These are phyloP conservation scores for Torulaspora delbrueckii DNA, from an alignment of 805 yeast genomes.

Conservation along the genomic window DNA sequence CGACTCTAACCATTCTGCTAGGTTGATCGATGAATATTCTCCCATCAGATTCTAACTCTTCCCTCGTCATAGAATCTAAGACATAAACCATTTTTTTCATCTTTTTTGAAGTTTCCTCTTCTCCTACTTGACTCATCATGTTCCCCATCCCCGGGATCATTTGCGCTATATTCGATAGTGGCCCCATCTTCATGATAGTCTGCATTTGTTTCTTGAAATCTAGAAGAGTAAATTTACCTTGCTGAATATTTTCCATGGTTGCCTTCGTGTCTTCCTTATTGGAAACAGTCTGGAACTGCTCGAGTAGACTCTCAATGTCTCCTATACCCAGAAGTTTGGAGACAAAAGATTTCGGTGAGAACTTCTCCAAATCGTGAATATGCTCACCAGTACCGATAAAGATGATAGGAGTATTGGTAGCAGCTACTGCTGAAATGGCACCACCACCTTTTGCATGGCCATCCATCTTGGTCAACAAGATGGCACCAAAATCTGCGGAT, in stretches of 20 bases:
- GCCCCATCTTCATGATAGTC: slow-evolving; percentile 95
- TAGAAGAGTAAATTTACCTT: slow-evolving; percentile 87
- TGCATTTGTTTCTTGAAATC: slow-evolving; percentile 94
- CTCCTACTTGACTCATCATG: slow-evolving; percentile 81
- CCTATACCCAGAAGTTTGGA: slow-evolving; percentile 94
- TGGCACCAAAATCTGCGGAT: slow-evolving; percentile 88
- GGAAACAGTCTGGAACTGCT: slow-evolving; percentile 71
- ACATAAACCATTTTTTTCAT: slow-evolving; percentile 85
- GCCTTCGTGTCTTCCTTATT: slow-evolving; percentile 85
- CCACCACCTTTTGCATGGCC: slow-evolving; percentile 99
- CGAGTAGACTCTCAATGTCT: slow-evolving; percentile 89
- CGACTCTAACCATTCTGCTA: slow-evolving; percentile 79
- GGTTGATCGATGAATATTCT: slow-evolving; percentile 74
- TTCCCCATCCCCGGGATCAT: slow-evolving; percentile 94
- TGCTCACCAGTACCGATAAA: slow-evolving; percentile 99
- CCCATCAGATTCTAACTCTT: slow-evolving; percentile 90
- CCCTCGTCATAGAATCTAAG: slow-evolving; percentile 92
- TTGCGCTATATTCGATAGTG: slow-evolving; percentile 84
- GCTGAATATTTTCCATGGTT: slow-evolving; percentile 85
- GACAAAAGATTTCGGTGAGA: slow-evolving; percentile 82
- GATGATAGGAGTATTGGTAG: slow-evolving; percentile 89
- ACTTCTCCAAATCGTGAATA: slow-evolving; percentile 84
- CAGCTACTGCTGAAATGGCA: slow-evolving; percentile 97
- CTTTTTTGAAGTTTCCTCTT: slow-evolving; percentile 81
- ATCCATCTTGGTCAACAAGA: slow-evolving; percentile 92